These are phyloP conservation scores for Hypoxylon trugodes DNA, from an alignment of 495 filamentous ascomycete genomes.

Conservation along the genomic window DNA sequence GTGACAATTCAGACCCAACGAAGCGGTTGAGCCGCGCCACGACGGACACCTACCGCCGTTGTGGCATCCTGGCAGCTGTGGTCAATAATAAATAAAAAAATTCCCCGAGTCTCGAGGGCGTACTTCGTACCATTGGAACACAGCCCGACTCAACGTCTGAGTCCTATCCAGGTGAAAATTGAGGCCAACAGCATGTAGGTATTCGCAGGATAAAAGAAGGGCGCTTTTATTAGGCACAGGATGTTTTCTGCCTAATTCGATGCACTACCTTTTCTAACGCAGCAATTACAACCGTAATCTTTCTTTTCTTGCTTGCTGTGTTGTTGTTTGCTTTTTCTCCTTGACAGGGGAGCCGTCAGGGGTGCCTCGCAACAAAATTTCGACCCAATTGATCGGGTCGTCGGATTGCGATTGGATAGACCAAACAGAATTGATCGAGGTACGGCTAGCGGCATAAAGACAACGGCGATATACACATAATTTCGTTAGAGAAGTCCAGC, in stretches of 20 bases:
- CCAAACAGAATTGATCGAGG: conserved; percentile 18
- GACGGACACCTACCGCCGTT: conserved; percentile 34
- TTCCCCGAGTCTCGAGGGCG: conserved; percentile 34
- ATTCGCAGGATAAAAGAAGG: conserved; percentile 9
- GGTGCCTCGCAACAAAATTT: conserved; percentile 25
- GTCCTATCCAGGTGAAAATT: conserved; percentile 10
- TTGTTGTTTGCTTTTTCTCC: conserved; percentile 32
- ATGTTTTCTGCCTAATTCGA: conserved; percentile 29
- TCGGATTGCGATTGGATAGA: conserved; percentile 15
- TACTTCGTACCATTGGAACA: conserved; percentile 34
- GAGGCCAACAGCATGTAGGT: conserved; percentile 24
- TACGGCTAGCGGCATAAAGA: conserved; percentile 34
- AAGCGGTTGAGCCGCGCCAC: conserved; percentile 42
- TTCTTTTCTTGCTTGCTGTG: conserved; percentile 21
- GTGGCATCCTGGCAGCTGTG: conserved; percentile 29
- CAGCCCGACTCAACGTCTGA: conserved; percentile 30
- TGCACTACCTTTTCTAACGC: conserved; percentile 24
- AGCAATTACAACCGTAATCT: conserved; percentile 25
- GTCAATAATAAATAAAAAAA: conserved; percentile 31
- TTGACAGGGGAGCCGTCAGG: conserved; percentile 24
- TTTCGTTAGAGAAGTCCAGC: conserved; percentile 31
- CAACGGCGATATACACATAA: conserved; percentile 22
- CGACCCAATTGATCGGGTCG: conserved; percentile 41
- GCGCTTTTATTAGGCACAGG: conserved; percentile 23
- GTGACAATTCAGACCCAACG: conserved; percentile 42